A percentile compares a stretch with the other conserved stretches of the same genome.
Conservation (phyloP, 2,329 filamentous ascomycete genomes). For the Coniochaeta sp. region DNA sequence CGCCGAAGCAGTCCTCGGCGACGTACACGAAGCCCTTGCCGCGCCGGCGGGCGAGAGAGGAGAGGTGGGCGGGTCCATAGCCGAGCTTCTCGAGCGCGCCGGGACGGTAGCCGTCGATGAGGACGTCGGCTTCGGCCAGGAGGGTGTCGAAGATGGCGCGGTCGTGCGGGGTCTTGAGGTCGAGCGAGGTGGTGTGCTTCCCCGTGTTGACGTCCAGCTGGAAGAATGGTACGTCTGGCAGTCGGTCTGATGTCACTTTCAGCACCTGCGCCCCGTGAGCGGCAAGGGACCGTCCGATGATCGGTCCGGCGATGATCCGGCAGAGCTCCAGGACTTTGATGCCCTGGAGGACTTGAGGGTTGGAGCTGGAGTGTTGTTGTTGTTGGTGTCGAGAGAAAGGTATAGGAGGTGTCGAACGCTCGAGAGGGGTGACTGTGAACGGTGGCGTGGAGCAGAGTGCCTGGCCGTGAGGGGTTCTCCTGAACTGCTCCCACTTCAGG, state of each 20-base stretch:
- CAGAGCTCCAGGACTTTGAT: conserved; percentile 69
- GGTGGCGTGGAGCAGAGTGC: conserved; percentile 31
- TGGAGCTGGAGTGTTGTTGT: conserved; percentile 3
- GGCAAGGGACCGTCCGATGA: conserved; percentile 62
- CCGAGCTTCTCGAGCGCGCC: conserved; percentile 56
- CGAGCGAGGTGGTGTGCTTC: conserved; percentile 57
- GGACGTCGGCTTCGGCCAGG: conserved; percentile 53
- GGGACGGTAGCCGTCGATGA: conserved; percentile 62
- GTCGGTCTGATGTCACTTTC: conserved; percentile 58
- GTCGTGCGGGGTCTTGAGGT: conserved; percentile 50
- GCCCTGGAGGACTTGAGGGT: conserved; percentile 39
- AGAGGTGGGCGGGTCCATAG: conserved; percentile 49
- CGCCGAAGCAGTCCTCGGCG: conserved; percentile 66
- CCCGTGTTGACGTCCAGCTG: conserved; percentile 67
- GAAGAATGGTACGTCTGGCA: conserved; percentile 67
- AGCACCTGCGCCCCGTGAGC: conserved; percentile 70
- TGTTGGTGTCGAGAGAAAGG: conserved; percentile 25
- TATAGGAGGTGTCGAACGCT: conserved; percentile 7
- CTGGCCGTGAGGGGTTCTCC: conserved; percentile 44
- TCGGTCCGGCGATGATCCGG: conserved; percentile 69
- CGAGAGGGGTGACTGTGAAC: conserved; percentile 33
- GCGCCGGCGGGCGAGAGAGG: conserved; percentile 42
- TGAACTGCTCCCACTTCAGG: conserved; percentile 52
- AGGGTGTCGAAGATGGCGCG: conserved; percentile 49
- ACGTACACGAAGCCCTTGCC: conserved; percentile 61